These are phyloP conservation scores for Omphalotus guepiniiformis DNA, from an alignment of 768 basidiomycete genomes.

Conservation along the genomic window DNA sequence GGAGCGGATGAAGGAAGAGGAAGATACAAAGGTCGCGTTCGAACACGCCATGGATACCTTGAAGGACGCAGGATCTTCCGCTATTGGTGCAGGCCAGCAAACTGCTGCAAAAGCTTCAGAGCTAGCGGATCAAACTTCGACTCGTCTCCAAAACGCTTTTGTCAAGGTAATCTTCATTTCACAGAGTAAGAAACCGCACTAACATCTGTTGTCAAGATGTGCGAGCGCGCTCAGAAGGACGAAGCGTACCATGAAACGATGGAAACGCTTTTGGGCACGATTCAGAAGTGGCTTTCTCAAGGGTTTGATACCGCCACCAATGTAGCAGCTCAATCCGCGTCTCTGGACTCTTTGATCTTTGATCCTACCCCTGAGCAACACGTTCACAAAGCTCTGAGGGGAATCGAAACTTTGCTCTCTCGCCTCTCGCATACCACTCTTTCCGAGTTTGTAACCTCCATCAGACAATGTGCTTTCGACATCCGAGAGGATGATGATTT, in stretches of 20 bases:
- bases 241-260: conserved; percentile 54
- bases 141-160: conserved; percentile 47
- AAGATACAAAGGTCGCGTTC: conserved; percentile 50
- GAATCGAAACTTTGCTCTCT: conserved; percentile 43
- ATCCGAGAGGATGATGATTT: conserved; percentile 51
- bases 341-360: conserved; percentile 51
- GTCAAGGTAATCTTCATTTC: conserved; percentile 34
- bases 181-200: too few relatives aligned
- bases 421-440: conserved; percentile 53
- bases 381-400: conserved; percentile 45
- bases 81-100: conserved; percentile 50
- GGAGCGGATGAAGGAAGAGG: conserved; percentile 42
- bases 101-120: conserved; percentile 41
- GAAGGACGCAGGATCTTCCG: conserved; percentile 51
- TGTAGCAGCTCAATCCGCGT: conserved; percentile 34
- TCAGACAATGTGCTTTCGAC: conserved; percentile 41
- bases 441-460: conserved; percentile 39
- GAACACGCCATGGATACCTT: conserved; percentile 65
- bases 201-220: conserved; percentile 36
- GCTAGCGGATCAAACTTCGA: conserved; percentile 34
- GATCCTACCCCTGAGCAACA: conserved; percentile 66
- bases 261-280: conserved; percentile 50
- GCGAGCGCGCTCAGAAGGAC: conserved; percentile 60
- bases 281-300: conserved; percentile 53
- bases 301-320: conserved; percentile 46